Evolutionary conservation across 306 rosid species (phyloP).

Genomic region (Rosa persica): DNA sequence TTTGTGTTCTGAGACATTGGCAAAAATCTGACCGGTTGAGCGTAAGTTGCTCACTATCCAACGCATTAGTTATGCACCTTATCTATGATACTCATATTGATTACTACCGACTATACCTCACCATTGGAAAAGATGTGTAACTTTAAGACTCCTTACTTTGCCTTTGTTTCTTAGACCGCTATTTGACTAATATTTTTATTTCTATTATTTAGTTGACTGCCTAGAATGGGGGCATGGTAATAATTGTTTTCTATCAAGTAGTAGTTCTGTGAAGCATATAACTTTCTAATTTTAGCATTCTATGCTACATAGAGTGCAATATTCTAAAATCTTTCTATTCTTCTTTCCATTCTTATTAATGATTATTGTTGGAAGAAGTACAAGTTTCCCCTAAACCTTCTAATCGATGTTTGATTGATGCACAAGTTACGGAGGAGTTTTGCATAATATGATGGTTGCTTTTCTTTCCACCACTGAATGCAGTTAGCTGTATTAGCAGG

Average conservation of each 20-base stretch:
- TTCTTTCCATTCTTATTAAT: not conserved
- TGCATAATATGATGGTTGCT: slow-evolving; percentile 24
- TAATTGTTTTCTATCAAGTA: not conserved
- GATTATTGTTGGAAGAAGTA: not conserved
- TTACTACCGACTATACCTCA: not conserved
- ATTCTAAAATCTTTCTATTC: not conserved
- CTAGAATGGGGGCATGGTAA: not conserved
- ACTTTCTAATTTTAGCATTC: not conserved
- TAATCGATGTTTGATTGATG: slow-evolving; percentile 1
- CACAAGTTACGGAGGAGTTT: slow-evolving; percentile 20
- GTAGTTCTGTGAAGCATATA: not conserved
- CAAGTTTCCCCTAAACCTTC: not conserved
- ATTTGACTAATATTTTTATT: not conserved
- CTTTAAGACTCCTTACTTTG: not conserved
- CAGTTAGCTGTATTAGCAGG: slow-evolving; percentile 96
- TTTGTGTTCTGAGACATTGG: not conserved
- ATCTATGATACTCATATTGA: not conserved
- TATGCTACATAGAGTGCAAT: not conserved
- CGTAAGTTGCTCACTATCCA: not conserved
- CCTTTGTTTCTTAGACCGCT: not conserved
- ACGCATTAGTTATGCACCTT: not conserved
- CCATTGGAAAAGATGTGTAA: not conserved
- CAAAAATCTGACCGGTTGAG: not conserved
- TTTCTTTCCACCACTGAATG: slow-evolving; percentile 22
- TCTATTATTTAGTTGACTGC: not conserved